phyloP scores from a whole-genome alignment of 139 green algal species.

The Spirogloea muscicola region DNA sequence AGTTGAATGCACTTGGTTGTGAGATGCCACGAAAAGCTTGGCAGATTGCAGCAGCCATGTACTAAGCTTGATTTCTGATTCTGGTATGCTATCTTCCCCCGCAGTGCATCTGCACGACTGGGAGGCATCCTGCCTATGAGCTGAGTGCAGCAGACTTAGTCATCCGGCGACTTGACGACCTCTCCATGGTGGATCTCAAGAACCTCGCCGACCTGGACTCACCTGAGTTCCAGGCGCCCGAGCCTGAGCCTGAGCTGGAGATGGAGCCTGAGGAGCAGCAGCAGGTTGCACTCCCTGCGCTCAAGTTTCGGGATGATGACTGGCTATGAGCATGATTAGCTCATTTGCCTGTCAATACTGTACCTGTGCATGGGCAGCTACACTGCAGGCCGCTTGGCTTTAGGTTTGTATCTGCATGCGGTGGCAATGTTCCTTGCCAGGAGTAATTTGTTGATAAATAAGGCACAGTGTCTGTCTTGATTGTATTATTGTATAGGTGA shows the following conservation, averaged over 20 bases:
- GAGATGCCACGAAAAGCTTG: background rate
- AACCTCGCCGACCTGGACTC: constrained; percentile 77
- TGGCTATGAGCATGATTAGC: too few species aligned
- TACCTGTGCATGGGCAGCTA: too few species aligned
- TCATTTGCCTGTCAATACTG: too few species aligned
- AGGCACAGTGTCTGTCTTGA: too few species aligned
- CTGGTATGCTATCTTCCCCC: background rate
- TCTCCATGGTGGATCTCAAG: constrained; percentile 91
- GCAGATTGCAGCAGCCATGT: background rate
- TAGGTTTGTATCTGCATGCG: too few species aligned
- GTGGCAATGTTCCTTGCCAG: too few species aligned
- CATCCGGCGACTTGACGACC: constrained; percentile 68
- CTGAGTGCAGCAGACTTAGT: constrained; percentile 83
- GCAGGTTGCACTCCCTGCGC: too few species aligned
- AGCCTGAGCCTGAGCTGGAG: constrained; percentile 23
- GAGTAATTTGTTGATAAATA: too few species aligned
- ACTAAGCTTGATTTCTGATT: background rate
- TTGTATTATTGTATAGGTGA: too few species aligned
- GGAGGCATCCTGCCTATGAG: constrained; percentile 77
- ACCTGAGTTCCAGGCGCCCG: constrained; percentile 51
- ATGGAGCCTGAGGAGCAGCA: constrained; percentile 8
- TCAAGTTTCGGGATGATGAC: too few species aligned
- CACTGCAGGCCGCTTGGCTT: too few species aligned
- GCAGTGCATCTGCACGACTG: constrained; percentile 38
- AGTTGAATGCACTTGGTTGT: background rate